Conservation (phyloP, 2,329 filamentous ascomycete species). For the Colletotrichum sp. region DNA sequence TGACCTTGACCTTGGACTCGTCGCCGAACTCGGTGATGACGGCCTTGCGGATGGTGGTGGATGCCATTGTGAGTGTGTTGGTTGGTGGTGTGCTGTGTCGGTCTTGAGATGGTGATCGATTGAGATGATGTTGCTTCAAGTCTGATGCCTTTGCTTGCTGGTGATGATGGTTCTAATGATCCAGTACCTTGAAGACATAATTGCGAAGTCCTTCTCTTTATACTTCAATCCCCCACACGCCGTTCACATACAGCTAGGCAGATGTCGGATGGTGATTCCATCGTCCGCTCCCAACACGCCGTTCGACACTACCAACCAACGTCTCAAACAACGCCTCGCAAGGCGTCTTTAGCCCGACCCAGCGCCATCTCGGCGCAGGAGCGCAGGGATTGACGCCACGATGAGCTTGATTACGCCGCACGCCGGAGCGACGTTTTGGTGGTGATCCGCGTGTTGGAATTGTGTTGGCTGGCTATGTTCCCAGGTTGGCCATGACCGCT, state of each 20-base stretch:
- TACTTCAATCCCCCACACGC: accelerated
- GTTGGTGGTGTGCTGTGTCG: neutral
- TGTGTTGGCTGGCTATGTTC: neutral
- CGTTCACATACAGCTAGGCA: neutral
- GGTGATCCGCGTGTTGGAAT: neutral
- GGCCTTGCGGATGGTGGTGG: slow-evolving; percentile 45
- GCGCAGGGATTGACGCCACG: neutral
- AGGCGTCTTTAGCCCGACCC: neutral
- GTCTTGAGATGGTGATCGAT: neutral
- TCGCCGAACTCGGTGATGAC: slow-evolving; percentile 48
- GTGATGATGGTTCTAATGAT: neutral
- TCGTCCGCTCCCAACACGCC: neutral
- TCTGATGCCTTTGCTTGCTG: neutral
- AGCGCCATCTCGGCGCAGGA: neutral
- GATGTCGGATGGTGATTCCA: neutral
- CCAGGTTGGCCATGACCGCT: neutral
- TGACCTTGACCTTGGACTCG: slow-evolving; percentile 37
- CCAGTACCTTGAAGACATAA: neutral
- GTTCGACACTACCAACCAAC: neutral
- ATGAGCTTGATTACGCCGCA: neutral
- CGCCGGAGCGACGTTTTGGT: neutral
- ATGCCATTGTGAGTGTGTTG: neutral
- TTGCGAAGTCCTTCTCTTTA: neutral
- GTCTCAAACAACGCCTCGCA: neutral
- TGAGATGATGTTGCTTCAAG: neutral